These are phyloP conservation scores for Didymella arachidicola DNA, from an alignment of 2,329 filamentous ascomycete species.

Conservation along the genomic window DNA sequence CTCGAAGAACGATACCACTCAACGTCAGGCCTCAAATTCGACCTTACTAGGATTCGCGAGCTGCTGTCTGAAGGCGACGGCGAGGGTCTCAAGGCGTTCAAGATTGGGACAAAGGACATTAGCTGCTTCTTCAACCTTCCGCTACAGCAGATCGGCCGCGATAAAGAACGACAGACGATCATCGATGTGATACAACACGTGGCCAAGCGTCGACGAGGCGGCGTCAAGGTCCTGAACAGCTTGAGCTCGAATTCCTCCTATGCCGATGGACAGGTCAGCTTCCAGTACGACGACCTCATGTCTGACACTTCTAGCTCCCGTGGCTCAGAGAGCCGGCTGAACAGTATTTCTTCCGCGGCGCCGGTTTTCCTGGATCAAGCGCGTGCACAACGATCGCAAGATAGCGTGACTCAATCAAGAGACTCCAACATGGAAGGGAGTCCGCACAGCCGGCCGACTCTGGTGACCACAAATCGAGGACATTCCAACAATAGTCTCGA, in stretches of 20 bases:
- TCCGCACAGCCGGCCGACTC: constrained; percentile 32
- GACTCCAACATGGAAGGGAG: constrained; percentile 35
- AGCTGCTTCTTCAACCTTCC: constrained; percentile 93
- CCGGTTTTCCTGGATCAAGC: constrained; percentile 40
- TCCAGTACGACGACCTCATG: constrained; percentile 58
- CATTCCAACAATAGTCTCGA: constrained; percentile 46
- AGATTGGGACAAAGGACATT: constrained; percentile 82
- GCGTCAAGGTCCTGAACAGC: constrained; percentile 55
- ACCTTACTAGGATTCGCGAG: constrained; percentile 76
- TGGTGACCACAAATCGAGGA: constrained; percentile 30
- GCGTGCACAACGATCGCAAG: constrained; percentile 41
- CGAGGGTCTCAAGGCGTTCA: constrained; percentile 73
- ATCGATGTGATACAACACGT: constrained; percentile 76
- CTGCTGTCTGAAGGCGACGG: constrained; percentile 78
- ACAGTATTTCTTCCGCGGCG: constrained; percentile 39
- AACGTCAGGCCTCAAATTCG: constrained; percentile 82
- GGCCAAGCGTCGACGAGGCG: constrained; percentile 66
- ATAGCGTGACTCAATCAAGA: constrained; percentile 38
- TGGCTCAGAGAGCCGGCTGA: constrained; percentile 58
- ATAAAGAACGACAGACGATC: constrained; percentile 74
- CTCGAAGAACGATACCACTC: constrained; percentile 90
- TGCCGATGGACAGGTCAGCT: constrained; percentile 60
- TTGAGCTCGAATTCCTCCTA: constrained; percentile 63
- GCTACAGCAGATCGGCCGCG: constrained; percentile 79
- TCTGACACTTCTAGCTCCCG: constrained; percentile 63